These are phyloP conservation scores for Ophiorrhiza pumila DNA, from an alignment of 257 asterid species.

Conservation along the genomic window DNA sequence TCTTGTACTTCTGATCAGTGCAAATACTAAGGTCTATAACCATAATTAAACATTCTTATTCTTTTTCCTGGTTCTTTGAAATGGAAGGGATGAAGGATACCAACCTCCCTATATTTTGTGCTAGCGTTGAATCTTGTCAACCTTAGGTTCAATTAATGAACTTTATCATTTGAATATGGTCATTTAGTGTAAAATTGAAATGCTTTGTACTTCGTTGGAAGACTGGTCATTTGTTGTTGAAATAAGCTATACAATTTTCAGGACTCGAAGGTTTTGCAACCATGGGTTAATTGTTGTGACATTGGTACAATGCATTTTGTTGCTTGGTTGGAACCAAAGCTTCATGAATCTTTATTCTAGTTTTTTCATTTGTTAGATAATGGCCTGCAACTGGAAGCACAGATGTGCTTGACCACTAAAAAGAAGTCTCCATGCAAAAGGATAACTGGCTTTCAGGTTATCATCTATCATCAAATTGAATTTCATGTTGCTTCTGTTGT, in stretches of 20 bases:
- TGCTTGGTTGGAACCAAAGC: too few relatives aligned
- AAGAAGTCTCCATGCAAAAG: conserved; percentile 82
- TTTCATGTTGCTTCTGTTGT: conserved; percentile 11
- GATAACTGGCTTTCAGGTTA: conserved; percentile 89
- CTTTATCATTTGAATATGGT: neutral
- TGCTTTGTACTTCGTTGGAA: neutral
- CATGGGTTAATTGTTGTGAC: neutral
- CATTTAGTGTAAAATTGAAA: neutral
- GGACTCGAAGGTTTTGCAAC: neutral
- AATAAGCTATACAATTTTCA: neutral
- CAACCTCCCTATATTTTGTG: neutral
- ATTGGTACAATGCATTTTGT: neutral
- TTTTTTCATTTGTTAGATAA: conserved; percentile 46
- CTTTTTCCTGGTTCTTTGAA: neutral
- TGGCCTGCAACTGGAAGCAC: conserved; percentile 60
- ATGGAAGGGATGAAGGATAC: neutral
- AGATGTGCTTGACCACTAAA: conserved; percentile 59
- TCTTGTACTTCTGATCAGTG: neutral
- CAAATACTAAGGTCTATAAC: neutral
- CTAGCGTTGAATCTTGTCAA: neutral
- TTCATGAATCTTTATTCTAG: conserved; percentile 2
- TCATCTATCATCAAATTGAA: conserved; percentile 16
- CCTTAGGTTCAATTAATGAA: neutral
- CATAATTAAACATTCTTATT: neutral
- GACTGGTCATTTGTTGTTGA: neutral